Evolutionary conservation across 345 rosid species (phyloP), one percentile per base, ranked within the genome.

Genomic region (Aquilaria yunnanensis): DNA sequence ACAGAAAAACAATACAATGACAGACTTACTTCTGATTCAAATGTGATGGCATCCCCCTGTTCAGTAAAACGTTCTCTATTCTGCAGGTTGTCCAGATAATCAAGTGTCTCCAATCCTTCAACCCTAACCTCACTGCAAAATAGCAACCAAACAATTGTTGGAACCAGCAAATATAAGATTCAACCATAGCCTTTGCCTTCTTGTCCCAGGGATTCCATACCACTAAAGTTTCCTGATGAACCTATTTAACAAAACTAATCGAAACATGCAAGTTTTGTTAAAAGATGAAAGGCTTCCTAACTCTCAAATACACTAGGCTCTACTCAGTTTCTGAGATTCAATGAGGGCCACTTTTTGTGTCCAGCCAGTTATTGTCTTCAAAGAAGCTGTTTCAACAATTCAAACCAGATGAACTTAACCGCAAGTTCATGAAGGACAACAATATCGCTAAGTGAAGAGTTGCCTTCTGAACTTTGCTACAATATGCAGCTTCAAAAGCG

Each of bases 11-110:
- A 23, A 23, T 23, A 23, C 33, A 3, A 54, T 14, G 65, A 30
- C 37, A 37, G 62, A 77, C 85, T 75, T 70, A 89, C 98, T 75
- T 90, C 95, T 48, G 89, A 80, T 75, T 94, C 99, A 66, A 90
- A 94, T 54, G 97, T 88, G 73, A 94, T 81, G 5, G 97, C 99
- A 75, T 90, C 97, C 49, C 95, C 99, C 71, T 88, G 97, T 64
- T 94, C 97, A 3, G 97, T 94, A 75, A 77, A 86, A 7, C 95
- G 89, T 69, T 88, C 84, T 80, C 80, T 88, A 57, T 81, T 82
- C 72, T 86, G 83, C 59, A 94, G 73, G 80, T 85, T 94, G 82
- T 94, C 99, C 33, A 90, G 89, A 66, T 94, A 94, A 82, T 94
- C 97, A 63, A 82, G 76, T 8, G 97, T 90, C 75, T 90, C 97